Conservation (phyloP, 2,329 filamentous ascomycete genomes). For the Fusarium nygamai region DNA sequence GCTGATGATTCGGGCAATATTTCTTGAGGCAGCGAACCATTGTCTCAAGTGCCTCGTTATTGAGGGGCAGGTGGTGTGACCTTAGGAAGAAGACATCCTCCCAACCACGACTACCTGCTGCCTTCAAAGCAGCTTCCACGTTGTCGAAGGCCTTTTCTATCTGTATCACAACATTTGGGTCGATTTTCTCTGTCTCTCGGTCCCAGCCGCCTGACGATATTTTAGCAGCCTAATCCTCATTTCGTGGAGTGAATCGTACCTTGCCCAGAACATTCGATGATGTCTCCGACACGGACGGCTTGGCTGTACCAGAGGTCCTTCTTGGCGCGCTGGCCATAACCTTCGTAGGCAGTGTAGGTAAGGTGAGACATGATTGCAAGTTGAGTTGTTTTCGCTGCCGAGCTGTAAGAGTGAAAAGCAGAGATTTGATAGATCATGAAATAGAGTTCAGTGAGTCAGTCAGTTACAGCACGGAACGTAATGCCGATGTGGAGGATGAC, state of each 20-base stretch:
- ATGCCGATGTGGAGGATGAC: neutral
- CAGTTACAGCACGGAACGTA: neutral
- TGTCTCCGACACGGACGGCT: neutral
- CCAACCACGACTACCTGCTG: neutral
- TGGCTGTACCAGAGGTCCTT: neutral
- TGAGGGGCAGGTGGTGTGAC: neutral
- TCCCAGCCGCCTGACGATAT: rapidly evolving
- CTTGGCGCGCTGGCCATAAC: neutral
- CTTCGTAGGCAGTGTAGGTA: neutral
- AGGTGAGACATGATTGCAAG: neutral
- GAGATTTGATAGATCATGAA: neutral
- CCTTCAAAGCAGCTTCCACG: neutral
- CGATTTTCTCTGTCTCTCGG: neutral
- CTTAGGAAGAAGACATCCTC: neutral
- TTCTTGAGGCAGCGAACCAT: neutral
- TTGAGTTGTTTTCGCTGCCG: rapidly evolving
- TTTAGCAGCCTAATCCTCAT: rapidly evolving
- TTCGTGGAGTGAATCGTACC: rapidly evolving
- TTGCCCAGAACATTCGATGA: neutral
- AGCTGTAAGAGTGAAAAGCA: neutral
- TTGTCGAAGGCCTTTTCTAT: neutral
- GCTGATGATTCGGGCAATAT: neutral
- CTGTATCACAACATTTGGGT: neutral
- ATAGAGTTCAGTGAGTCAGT: neutral
- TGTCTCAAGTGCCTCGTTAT: neutral